Evolutionary conservation across 331 rosid genomes (phyloP).

Genomic region (Spiraea crenata): DNA sequence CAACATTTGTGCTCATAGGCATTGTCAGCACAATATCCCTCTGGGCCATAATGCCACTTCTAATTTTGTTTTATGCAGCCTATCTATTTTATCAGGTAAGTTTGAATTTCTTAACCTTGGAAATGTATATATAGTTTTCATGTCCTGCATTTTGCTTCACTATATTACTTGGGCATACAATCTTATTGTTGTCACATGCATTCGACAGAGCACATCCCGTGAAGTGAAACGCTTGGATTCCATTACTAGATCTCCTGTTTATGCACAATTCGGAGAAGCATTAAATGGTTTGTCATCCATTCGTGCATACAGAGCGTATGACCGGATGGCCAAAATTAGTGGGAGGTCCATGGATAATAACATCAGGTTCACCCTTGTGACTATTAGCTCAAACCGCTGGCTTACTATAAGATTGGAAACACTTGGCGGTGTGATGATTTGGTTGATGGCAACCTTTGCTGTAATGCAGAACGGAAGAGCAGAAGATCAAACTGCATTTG

Average conservation of each 20-base stretch:
- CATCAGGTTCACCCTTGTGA: slow-evolving; percentile 69
- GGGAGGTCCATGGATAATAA: slow-evolving; percentile 85
- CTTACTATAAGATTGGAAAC: slow-evolving; percentile 65
- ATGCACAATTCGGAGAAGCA: slow-evolving; percentile 92
- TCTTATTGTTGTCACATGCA: slow-evolving; percentile 5
- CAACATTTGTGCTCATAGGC: slow-evolving; percentile 80
- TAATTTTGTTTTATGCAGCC: slow-evolving; percentile 75
- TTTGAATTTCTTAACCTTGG: slow-evolving; percentile 15
- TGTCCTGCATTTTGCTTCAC: background rate
- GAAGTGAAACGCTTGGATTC: slow-evolving; percentile 92
- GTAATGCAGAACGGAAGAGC: slow-evolving; percentile 70
- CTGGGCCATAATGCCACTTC: slow-evolving; percentile 86
- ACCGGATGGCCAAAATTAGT: slow-evolving; percentile 64
- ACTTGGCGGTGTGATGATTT: slow-evolving; percentile 86
- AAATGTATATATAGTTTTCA: background rate
- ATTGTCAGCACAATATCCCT: slow-evolving; percentile 81
- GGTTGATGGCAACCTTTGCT: slow-evolving; percentile 84
- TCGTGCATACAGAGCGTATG: slow-evolving; percentile 80
- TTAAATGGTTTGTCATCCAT: slow-evolving; percentile 78
- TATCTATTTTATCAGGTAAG: slow-evolving; percentile 80
- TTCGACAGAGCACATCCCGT: slow-evolving; percentile 67
- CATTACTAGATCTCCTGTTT: slow-evolving; percentile 83
- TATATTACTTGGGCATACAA: background rate
- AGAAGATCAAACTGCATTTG: slow-evolving; percentile 51
- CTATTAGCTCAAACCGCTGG: slow-evolving; percentile 69